Evolutionary conservation across 306 rosid species (phyloP).

Genomic region (Arachis hypogaea): DNA sequence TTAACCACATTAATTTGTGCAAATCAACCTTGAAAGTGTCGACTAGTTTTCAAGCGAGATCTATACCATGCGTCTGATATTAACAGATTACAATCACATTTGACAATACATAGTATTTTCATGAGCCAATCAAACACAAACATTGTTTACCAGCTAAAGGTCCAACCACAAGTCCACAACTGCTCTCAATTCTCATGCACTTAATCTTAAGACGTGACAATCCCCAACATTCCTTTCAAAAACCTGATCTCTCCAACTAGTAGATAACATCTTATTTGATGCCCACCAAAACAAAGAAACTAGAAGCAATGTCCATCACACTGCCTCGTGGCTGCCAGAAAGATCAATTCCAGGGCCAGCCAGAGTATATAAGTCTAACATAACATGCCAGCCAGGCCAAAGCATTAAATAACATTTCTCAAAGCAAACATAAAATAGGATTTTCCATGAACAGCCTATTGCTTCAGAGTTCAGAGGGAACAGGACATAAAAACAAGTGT

Average conservation of each 20-base stretch:
- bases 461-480: slow-evolving; percentile 53
- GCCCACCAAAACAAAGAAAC: slow-evolving; percentile 63
- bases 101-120: slow-evolving; percentile 35
- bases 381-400: slow-evolving; percentile 58
- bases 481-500: slow-evolving; percentile 40
- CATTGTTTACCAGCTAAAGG: slow-evolving; percentile 34
- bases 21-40: slow-evolving; percentile 11
- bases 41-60: slow-evolving; percentile 1
- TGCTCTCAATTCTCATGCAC: slow-evolving; percentile 21
- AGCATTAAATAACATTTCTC: slow-evolving; percentile 69
- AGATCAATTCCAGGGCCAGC: slow-evolving; percentile 57
- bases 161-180: slow-evolving; percentile 34
- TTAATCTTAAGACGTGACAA: slow-evolving; percentile 21
- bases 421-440: slow-evolving; percentile 69
- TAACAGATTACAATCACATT: slow-evolving; percentile 11
- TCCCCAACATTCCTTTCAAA: slow-evolving; percentile 34
- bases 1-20: not conserved
- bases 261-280: slow-evolving; percentile 60
- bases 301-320: slow-evolving; percentile 68
- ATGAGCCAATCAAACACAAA: slow-evolving; percentile 34
- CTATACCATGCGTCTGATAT: not conserved
- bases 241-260: slow-evolving; percentile 44
- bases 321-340: slow-evolving; percentile 61
- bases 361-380: slow-evolving; percentile 55
- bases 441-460: slow-evolving; percentile 61